Percentiles rank a stretch among this genome's conserved stretches.
Evolutionary conservation across 2,329 filamentous ascomycete species (phyloP).

Genomic region (Fusarium nisikadoi): DNA sequence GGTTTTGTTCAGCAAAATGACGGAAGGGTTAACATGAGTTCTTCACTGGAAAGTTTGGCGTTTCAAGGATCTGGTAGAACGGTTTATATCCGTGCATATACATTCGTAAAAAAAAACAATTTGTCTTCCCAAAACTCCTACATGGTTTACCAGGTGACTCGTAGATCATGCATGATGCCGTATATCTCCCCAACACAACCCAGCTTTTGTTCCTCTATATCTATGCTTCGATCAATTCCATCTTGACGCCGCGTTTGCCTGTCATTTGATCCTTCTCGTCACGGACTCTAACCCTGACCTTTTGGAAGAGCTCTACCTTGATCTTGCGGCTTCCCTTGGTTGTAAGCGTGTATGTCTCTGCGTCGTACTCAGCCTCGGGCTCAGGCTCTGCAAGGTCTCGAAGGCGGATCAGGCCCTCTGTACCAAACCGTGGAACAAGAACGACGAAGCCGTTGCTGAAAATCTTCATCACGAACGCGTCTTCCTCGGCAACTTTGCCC

Average conservation of each 20-base stretch:
- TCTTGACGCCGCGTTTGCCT: conserved; percentile 91
- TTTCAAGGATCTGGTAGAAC: conserved; percentile 48
- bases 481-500: conserved; percentile 78
- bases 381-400: conserved; percentile 82
- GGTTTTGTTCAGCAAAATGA: conserved; percentile 38
- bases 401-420: conserved; percentile 89
- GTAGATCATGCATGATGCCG: conserved; percentile 28
- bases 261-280: conserved; percentile 95
- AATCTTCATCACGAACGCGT: conserved; percentile 95
- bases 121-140: conserved; percentile 39
- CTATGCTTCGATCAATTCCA: conserved; percentile 67
- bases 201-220: background rate
- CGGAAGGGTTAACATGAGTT: conserved; percentile 43
- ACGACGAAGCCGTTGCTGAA: conserved; percentile 98
- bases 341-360: conserved; percentile 82
- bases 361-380: conserved; percentile 84
- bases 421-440: conserved; percentile 93
- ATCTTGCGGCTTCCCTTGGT: conserved; percentile 66
- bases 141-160: conserved; percentile 20
- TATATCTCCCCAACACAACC: background rate
- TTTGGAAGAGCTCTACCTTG: conserved; percentile 87
- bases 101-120: conserved; percentile 39
- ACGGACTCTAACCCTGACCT: conserved; percentile 86
- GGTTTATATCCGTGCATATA: conserved; percentile 46
- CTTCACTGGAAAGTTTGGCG: conserved; percentile 47